Evolutionary conservation across 139 green algal genomes (phyloP).

Genomic region (Pedinophyceae sp.): DNA sequence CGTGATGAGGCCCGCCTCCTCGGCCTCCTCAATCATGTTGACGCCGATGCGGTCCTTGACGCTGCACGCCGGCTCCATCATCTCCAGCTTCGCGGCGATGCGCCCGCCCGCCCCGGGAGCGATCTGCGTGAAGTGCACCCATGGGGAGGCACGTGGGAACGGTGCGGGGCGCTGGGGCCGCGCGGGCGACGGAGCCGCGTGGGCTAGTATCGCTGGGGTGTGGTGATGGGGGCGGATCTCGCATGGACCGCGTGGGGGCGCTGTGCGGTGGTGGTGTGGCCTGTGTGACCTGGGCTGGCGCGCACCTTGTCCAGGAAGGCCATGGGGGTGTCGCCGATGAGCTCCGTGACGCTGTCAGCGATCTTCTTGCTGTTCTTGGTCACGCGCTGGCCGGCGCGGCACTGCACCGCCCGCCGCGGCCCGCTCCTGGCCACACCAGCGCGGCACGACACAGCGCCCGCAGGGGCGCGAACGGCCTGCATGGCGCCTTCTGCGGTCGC

Average conservation of each 20-base stretch:
- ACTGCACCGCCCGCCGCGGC: no score
- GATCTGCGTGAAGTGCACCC: no score
- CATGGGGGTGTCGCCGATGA: conserved; percentile 41
- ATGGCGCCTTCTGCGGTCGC: no score
- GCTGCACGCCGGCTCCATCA: conserved; percentile 70
- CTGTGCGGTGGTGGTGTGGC: no score
- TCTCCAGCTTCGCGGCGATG: conserved; percentile 73
- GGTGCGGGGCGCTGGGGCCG: conserved; percentile 7
- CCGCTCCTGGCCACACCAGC: no score
- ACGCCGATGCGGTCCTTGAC: conserved; percentile 71
- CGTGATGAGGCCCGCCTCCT: conserved; percentile 56
- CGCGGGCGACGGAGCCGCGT: neutral
- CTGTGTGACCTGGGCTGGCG: no score
- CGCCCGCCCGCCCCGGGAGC: no score
- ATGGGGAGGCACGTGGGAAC: no score
- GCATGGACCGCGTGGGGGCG: no score
- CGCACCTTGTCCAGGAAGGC: conserved; percentile 43
- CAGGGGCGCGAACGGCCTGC: no score
- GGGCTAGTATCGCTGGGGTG: neutral
- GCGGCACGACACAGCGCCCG: no score
- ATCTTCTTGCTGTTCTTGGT: neutral
- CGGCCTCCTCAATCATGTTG: conserved; percentile 76
- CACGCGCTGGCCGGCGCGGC: no score
- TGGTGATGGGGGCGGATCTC: neutral
- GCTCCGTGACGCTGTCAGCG: conserved; percentile 21